phyloP scores from a whole-genome alignment of 345 rosid species.

The Euphorbia tirucalli region DNA sequence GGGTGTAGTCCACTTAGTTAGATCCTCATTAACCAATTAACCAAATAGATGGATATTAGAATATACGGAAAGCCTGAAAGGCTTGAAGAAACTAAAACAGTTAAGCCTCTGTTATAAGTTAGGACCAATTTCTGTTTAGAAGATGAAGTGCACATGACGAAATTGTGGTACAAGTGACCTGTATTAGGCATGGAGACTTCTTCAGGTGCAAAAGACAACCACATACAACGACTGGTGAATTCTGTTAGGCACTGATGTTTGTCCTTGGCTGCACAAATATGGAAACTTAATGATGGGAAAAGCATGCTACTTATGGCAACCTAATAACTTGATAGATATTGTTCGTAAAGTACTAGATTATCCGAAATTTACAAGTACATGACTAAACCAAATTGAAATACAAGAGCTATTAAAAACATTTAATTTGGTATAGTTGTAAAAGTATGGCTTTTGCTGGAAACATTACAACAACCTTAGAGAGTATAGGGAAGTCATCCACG shows the following conservation, averaged over 20 bases:
- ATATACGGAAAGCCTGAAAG: neutral
- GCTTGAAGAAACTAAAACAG: neutral
- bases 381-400: too few relatives aligned
- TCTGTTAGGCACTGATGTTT: neutral
- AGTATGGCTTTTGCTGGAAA: too few relatives aligned
- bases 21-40: too few relatives aligned
- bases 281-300: neutral
- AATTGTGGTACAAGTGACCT: neutral
- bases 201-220: neutral
- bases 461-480: too few relatives aligned
- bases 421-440: too few relatives aligned
- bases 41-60: neutral
- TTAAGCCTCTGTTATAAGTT: neutral
- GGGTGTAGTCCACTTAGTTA: neutral
- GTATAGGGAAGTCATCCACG: too few relatives aligned
- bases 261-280: neutral
- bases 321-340: neutral
- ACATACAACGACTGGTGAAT: neutral
- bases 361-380: too few relatives aligned
- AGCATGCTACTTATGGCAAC: neutral
- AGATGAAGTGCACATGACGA: neutral
- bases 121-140: neutral
- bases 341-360: too few relatives aligned
- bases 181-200: neutral
- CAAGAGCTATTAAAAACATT: too few relatives aligned